These are phyloP conservation scores for Leptomonas seymouri DNA, from an alignment of 208 protist species.

Conservation along the genomic window DNA sequence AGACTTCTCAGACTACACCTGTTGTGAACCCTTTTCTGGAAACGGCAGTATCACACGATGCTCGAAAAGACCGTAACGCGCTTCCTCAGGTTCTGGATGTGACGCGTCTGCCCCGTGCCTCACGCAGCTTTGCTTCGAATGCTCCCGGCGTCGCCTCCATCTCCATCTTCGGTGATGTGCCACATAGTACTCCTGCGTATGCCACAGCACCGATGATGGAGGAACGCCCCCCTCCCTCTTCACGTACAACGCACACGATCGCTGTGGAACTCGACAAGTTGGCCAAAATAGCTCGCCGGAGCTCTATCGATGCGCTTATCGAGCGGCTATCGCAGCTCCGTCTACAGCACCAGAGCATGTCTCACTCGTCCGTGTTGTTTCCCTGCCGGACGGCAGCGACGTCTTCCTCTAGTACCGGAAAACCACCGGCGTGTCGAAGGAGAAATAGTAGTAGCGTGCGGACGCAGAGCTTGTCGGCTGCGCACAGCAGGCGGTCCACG, in stretches of 20 bases:
- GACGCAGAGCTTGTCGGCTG: neutral
- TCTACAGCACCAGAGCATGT: slow-evolving; percentile 8
- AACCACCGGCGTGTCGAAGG: neutral
- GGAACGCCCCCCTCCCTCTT: neutral
- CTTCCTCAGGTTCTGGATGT: no score
- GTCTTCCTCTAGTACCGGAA: no score
- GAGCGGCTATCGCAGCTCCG: slow-evolving; percentile 10
- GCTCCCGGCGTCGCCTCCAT: no score
- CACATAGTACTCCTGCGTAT: no score
- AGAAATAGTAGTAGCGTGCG: neutral
- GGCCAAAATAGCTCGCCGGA: neutral
- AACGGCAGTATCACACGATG: no score
- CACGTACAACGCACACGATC: neutral
- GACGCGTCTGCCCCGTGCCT: no score
- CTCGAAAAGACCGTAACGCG: no score
- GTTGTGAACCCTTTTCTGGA: no score
- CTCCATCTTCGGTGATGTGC: no score
- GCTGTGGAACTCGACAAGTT: neutral
- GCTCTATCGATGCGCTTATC: slow-evolving; percentile 7
- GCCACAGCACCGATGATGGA: neutral
- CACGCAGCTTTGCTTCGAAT: no score
- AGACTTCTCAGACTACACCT: no score
- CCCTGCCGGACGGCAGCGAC: neutral
- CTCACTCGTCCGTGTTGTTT: neutral
- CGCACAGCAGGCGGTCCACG: neutral